These are phyloP conservation scores for Linnemannia exigua DNA, from an alignment of 192 early-diverging fungal species.

Conservation along the genomic window DNA sequence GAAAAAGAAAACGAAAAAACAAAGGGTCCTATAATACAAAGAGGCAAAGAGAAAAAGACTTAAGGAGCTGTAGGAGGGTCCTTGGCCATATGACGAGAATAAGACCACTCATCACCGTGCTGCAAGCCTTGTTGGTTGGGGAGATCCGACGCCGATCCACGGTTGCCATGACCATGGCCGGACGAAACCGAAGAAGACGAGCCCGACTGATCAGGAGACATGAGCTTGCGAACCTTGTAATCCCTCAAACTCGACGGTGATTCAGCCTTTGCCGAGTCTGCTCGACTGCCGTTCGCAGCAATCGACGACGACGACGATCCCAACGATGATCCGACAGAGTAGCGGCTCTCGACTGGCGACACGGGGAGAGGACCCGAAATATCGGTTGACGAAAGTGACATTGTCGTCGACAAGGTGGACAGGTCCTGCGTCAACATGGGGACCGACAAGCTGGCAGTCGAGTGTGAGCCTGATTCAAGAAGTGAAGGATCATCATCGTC, in stretches of 20 bases:
- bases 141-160: not conserved
- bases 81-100: constrained; percentile 56
- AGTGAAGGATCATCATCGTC: constrained; percentile 34
- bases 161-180: not conserved
- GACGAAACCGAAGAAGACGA: constrained; percentile 11
- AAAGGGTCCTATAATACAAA: constrained; percentile 11
- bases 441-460: constrained; percentile 24
- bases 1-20: not conserved
- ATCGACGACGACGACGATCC: not conserved
- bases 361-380: constrained; percentile 29
- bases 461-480: constrained; percentile 11
- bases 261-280: constrained; percentile 2
- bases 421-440: constrained; percentile 54
- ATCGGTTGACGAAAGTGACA: constrained; percentile 34
- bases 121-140: not conserved
- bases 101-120: constrained; percentile 40
- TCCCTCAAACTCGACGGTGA: constrained; percentile 21
- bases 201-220: constrained; percentile 38
- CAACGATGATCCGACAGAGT: constrained; percentile 5
- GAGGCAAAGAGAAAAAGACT: not conserved
- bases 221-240: constrained; percentile 54
- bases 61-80: constrained; percentile 29
- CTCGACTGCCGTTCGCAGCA: not conserved
- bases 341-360: constrained; percentile 21
- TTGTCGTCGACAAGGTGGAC: constrained; percentile 42